Conservation (phyloP, 148 eudicot genomes). For the Heliamphora exappendiculata region DNA sequence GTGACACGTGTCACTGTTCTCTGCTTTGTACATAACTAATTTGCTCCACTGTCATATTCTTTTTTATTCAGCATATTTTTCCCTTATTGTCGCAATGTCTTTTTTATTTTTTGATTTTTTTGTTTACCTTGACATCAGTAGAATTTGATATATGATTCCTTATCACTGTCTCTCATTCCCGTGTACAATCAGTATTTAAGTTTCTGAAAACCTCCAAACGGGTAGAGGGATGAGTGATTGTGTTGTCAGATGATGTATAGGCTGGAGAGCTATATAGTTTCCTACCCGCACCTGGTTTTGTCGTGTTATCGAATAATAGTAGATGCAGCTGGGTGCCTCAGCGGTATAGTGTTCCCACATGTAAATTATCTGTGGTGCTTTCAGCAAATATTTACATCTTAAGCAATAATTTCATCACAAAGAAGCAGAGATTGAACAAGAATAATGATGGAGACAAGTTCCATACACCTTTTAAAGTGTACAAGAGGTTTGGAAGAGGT, state of each 20-base stretch:
- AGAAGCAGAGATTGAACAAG: not conserved
- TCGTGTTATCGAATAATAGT: not conserved
- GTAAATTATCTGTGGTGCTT: not conserved
- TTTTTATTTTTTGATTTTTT: not conserved
- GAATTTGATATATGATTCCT: not conserved
- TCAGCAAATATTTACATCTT: not conserved
- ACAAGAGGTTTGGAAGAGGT: not conserved
- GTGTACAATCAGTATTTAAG: not conserved
- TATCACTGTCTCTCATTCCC: not conserved
- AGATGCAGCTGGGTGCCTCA: not conserved
- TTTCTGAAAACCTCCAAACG: not conserved
- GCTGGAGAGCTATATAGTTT: not conserved
- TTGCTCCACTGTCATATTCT: not conserved
- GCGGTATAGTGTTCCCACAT: not conserved
- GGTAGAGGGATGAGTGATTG: not conserved
- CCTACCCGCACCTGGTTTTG: not conserved
- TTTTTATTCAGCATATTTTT: not conserved
- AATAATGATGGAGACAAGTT: not conserved
- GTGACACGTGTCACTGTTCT: slow-evolving; percentile 1
- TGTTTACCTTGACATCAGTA: not conserved
- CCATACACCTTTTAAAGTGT: not conserved
- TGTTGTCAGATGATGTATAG: not conserved
- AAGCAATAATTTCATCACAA: not conserved
- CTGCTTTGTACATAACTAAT: not conserved
- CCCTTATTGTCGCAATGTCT: not conserved